A percentile compares a stretch with the other conserved stretches of the same genome.
Conservation (phyloP, 1,284 basidiomycete species). For the Cryptococcus wingfieldii region DNA sequence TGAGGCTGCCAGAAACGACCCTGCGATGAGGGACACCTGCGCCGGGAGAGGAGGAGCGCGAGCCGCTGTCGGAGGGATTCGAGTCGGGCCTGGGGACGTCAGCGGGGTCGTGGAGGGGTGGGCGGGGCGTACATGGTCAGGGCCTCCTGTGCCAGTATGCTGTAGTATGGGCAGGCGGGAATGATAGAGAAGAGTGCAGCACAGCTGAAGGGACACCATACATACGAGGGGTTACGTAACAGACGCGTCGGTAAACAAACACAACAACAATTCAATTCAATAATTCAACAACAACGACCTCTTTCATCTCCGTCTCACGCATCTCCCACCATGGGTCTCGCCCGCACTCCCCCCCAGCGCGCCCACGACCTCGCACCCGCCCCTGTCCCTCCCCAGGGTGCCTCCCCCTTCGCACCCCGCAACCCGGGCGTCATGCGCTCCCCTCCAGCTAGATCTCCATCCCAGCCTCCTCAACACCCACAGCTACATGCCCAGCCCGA, state of each 20-base stretch:
- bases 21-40: slow-evolving; percentile 18
- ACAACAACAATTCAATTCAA: neutral
- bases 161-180: neutral
- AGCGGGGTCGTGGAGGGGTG: neutral
- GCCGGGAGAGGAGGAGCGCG: slow-evolving; percentile 25
- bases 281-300: neutral
- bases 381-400: neutral
- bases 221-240: too few species aligned
- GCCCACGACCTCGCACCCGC: neutral
- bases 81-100: slow-evolving; percentile 10
- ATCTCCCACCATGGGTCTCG: slow-evolving; percentile 25
- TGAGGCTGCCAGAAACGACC: slow-evolving; percentile 40
- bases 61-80: slow-evolving; percentile 18
- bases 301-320: neutral
- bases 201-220: neutral
- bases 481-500: neutral
- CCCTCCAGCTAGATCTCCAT: neutral
- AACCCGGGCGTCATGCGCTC: slow-evolving; percentile 23
- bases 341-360: slow-evolving; percentile 31
- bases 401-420: slow-evolving; percentile 17
- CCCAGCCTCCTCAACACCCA: neutral
- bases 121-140: neutral
- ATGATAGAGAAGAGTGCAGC: neutral
- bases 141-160: neutral
- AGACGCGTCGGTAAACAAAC: neutral